Evolutionary conservation across 352 stramenopile species (phyloP), one percentile per base, ranked within the genome.

Genomic region (Globisporangium nagaii): DNA sequence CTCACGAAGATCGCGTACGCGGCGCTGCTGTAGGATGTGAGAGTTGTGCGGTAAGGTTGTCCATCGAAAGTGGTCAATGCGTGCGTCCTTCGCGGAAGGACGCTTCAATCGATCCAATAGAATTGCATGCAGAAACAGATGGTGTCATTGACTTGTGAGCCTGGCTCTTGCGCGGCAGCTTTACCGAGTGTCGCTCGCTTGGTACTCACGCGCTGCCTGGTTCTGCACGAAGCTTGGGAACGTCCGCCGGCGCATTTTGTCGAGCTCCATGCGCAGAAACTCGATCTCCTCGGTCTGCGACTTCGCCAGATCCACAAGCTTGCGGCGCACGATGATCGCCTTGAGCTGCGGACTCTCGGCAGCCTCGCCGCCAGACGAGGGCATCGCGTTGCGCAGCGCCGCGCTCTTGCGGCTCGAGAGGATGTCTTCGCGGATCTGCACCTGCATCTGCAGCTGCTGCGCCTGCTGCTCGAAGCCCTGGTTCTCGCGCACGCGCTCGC

Each of bases 251-350:
- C 90, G 84, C 68, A 98, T 93, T 36, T 85, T 86, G 60, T 97
- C 86, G 1, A 98, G 79, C 53, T 98, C 91, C 8, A 86, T 60
- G 5, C 86, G 80, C 49, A 96, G 50, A 27, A 70, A 91, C 56
- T 97, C 90, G 53, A 97, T 95, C 63, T 98, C 90, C 13, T 95
- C 84, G 5, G 84, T 96, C 65, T 97, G 91, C 22, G 85, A 73
- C 28, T 80, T 85, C 0, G 91, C 89, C 28, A 97, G 56, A 47
- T 97, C 87, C 25, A 97, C 75, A 10, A 98, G 74, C 45, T 93
- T 93, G 17, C 87, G 83, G 13, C 90, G 79, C 55, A 93, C 78
- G 2, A 79, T 79, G 56, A 97, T 94, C 12, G 87, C 77, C 52
- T 96, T 95, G 54, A 98, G 87, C 53, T 78, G 66, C 31, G 46